phyloP scores from a whole-genome alignment of 2,329 filamentous ascomycete species.

The Aurifilum marmelostoma region DNA sequence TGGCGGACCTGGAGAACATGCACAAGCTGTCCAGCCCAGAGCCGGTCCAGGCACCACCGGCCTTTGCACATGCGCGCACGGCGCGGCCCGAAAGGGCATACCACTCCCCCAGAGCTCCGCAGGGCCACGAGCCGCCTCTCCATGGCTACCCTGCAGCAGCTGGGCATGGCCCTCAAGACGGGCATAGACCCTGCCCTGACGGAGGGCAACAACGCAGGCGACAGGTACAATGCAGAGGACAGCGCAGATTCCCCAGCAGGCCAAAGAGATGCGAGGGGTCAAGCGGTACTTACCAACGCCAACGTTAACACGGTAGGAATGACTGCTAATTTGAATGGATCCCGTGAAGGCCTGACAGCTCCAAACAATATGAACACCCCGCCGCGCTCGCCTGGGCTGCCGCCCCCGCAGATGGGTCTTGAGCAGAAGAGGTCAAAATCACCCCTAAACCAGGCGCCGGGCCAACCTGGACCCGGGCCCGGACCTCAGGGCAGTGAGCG shows the following conservation, averaged over 20 bases:
- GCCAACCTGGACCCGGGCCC: slow-evolving; percentile 28
- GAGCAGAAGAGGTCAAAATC: slow-evolving; percentile 49
- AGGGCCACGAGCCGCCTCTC: slow-evolving; percentile 85
- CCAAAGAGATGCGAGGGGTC: slow-evolving; percentile 44
- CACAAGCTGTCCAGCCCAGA: slow-evolving; percentile 67
- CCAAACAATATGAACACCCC: slow-evolving; percentile 40
- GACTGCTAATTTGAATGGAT: slow-evolving; percentile 58
- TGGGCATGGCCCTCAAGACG: slow-evolving; percentile 62
- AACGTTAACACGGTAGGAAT: slow-evolving; percentile 51
- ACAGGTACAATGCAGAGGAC: slow-evolving; percentile 38
- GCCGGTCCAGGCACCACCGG: slow-evolving; percentile 77
- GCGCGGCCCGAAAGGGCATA: slow-evolving; percentile 71
- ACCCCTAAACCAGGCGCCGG: slow-evolving; percentile 46
- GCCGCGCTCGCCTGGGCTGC: slow-evolving; percentile 42
- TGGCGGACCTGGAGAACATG: slow-evolving; percentile 58
- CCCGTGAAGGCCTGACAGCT: slow-evolving; percentile 56
- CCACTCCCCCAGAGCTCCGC: slow-evolving; percentile 75
- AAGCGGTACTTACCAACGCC: slow-evolving; percentile 56
- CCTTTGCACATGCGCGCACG: slow-evolving; percentile 67
- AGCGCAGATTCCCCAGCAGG: slow-evolving; percentile 38
- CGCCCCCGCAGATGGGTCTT: slow-evolving; percentile 46
- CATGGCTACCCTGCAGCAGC: slow-evolving; percentile 75
- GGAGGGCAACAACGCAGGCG: slow-evolving; percentile 18
- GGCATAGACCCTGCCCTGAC: slow-evolving; percentile 26
- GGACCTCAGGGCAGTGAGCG: slow-evolving; percentile 27